A percentile compares a stretch with the other conserved stretches of the same genome.
phyloP scores from a whole-genome alignment of 257 asterid species.

The Nyctanthes arbortristis region DNA sequence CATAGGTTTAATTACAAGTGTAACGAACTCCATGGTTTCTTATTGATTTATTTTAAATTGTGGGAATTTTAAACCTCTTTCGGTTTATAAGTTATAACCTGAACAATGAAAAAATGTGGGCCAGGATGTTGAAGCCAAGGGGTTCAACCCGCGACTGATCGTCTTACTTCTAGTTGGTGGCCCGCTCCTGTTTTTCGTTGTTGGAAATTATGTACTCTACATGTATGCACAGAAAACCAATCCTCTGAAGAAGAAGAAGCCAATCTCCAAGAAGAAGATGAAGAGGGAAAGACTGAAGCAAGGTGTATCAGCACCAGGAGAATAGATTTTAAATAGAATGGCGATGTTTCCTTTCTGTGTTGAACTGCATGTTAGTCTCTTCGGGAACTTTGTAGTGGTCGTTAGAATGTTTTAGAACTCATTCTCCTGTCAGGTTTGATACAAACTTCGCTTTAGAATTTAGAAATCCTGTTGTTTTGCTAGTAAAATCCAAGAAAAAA shows the following conservation, averaged over 20 bases:
- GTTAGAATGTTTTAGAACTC: neutral
- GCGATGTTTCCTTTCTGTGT: slow-evolving; percentile 15
- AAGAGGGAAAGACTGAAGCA: slow-evolving; percentile 91
- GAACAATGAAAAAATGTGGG: slow-evolving; percentile 36
- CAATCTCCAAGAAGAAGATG: slow-evolving; percentile 88
- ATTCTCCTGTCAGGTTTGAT: neutral
- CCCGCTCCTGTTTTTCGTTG: slow-evolving; percentile 55
- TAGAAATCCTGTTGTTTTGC: neutral
- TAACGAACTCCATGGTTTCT: neutral
- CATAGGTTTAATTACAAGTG: neutral
- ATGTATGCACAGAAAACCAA: slow-evolving; percentile 73
- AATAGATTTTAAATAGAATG: slow-evolving; percentile 35
- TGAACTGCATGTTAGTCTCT: slow-evolving; percentile 12
- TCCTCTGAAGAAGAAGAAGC: slow-evolving; percentile 90
- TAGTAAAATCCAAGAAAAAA: neutral
- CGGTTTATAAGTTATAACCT: neutral
- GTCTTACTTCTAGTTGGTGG: slow-evolving; percentile 79
- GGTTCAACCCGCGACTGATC: slow-evolving; percentile 82
- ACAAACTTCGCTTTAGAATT: neutral
- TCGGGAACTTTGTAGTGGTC: neutral
- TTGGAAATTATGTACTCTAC: slow-evolving; percentile 73
- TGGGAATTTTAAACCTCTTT: neutral
- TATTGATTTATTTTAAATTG: neutral
- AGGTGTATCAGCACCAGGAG: slow-evolving; percentile 92
- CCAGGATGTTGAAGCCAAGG: slow-evolving; percentile 47